Evolutionary conservation across 192 early-diverging fungal species (phyloP), one percentile per base, ranked within the genome.

Genomic region (Backusella sp.): DNA sequence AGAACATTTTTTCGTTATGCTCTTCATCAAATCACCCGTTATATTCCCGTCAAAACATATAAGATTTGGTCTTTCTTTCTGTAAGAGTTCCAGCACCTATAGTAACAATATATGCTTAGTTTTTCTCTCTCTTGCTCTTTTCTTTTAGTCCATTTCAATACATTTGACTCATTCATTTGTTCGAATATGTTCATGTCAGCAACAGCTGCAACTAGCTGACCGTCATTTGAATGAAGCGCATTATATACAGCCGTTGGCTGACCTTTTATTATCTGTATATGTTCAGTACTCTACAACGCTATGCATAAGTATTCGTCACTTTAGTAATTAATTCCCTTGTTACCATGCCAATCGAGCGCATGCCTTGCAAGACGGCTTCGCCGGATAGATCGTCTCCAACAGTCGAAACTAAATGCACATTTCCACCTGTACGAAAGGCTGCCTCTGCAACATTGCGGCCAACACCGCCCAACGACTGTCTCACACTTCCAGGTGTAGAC

Each of bases 111-210:
- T 3, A 15, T 2, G 41, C 15, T 56, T 21, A 28, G 26, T 17
- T 46, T 70, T 15, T 7, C 1, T 83, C 79, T 39, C 37, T 11
- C 0, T 39, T 17, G 7, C 73, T 39, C 11, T 39, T 39, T 39
- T 52, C 28, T 76, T 41, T 70, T 71, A 28, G 21, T 1, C 9
- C 19, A 72, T 19, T 14, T 21, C 8, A 41, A 32, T 78, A 88
- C 88, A 70, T 80, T 82, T 34, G 28, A 59, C 2, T 69, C 71
- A 0, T 78, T 72, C 34, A 95, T 66, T 19, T 80, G 70, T 15
- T 83, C 86, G 79, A 95, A 94, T 21, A 98, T 90, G 36, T 82
- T 84, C 98, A 99, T 99, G 73, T 99, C 98, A 15, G 96, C 97
- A 0, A 98, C 93, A 3, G 95, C 98, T 9, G 87, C 82, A 0